Evolutionary conservation across 1,284 basidiomycete species (phyloP).

Genomic region (Somion occarium): DNA sequence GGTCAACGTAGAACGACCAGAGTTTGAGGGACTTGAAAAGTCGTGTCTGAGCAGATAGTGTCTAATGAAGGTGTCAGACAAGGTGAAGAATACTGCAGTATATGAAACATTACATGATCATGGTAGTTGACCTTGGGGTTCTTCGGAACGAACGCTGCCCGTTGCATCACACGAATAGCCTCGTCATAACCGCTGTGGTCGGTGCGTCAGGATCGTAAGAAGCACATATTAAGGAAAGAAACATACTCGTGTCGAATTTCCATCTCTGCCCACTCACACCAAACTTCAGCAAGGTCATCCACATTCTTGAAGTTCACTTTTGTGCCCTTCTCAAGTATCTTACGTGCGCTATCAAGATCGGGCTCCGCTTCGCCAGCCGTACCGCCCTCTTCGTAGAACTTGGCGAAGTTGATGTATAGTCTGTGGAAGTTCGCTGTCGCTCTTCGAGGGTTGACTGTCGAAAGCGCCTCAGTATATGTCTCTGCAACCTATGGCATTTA

Average conservation of each 20-base stretch:
- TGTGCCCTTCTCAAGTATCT: conserved; percentile 89
- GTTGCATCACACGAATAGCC: conserved; percentile 91
- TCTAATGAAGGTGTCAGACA: conserved; percentile 33
- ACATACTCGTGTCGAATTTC: conserved; percentile 92
- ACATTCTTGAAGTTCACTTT: conserved; percentile 94
- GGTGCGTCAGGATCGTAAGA: conserved; percentile 7
- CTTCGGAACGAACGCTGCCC: conserved; percentile 88
- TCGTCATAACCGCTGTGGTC: conserved; percentile 88
- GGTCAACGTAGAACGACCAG: conserved; percentile 98
- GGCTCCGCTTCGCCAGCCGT: conserved; percentile 70
- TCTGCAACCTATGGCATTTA: conserved; percentile 65
- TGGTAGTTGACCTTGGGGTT: conserved; percentile 92
- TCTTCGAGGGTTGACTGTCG: conserved; percentile 86
- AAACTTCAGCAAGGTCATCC: conserved; percentile 96
- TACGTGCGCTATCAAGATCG: conserved; percentile 83
- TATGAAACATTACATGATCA: conserved; percentile 75
- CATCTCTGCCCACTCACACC: conserved; percentile 99
- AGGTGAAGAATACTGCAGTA: neutral
- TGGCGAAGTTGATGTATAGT: conserved; percentile 93
- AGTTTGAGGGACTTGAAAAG: conserved; percentile 98
- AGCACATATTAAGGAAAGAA: neutral
- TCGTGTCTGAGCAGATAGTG: conserved; percentile 81
- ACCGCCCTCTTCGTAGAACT: conserved; percentile 97
- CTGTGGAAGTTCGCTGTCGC: conserved; percentile 90
- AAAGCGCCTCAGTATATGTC: conserved; percentile 88